Evolutionary conservation across 768 basidiomycete species (phyloP), one percentile per base, ranked within the genome.

Genomic region (Clitopilus hobsonii): DNA sequence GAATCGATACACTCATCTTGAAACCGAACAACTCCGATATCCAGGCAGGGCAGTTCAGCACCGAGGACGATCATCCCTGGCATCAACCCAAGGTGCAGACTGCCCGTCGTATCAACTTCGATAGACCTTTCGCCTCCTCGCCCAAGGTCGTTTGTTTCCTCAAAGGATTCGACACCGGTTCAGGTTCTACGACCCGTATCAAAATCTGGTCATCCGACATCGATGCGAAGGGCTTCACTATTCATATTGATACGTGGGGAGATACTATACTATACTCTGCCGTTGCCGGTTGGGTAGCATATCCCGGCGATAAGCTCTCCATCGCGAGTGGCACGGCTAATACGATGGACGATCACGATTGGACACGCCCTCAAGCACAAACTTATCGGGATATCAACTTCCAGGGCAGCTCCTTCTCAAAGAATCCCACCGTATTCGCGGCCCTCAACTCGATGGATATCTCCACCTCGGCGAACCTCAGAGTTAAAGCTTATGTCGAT

Each of bases 191-290:
- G 41, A 47, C 38, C 26, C 41, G 41, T n/a, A 26, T 49, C 41
- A 26, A 54, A 20, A 49, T 45, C 20, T 47, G 23, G 16, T 23
- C 45, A 22, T 28, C 48, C 24, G 32, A n/a, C 54, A 55, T 55
- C 47, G 47, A 36, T 27, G 28, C n/a, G 24, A 49, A 49, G 6
- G 48, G 54, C 28, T 55, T 32, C 47, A 55, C 54, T 18, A 18
- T 55, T 48, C 27, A 55, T 29, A 54, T 54, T 20, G 53, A 27
- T 26, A 54, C 45, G 7, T 54, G 53, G 41, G 11, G 2, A 13
- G 53, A 50, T 48, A 49, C 48, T 16, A 38, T 32, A 29, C 48
- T 55, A 23, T 50, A 55, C 16, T 10, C 54, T 11, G 54, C 28
- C 10, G 13, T 32, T 23, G 54, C 38, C 11, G 25, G 28, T 13